A percentile compares a stretch with the other conserved stretches of the same genome.
These are phyloP conservation scores for Teratosphaeria epicoccoides DNA, from an alignment of 2,329 filamentous ascomycete species.

Conservation along the genomic window DNA sequence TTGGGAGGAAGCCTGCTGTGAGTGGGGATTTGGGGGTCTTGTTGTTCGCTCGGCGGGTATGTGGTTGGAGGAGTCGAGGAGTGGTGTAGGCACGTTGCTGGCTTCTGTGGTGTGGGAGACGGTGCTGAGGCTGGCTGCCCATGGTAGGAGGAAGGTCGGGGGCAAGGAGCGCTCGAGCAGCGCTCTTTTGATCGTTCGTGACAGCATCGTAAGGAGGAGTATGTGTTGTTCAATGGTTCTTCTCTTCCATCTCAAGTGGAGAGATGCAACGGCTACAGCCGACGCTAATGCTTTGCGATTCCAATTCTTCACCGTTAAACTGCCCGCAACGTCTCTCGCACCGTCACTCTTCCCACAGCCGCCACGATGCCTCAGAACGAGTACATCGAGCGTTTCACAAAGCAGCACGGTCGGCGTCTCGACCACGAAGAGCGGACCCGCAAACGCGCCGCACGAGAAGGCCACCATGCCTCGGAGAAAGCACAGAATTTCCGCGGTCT, in stretches of 20 bases:
- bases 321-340: neutral
- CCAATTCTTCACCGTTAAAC: neutral
- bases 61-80: conserved; percentile 31
- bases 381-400: conserved; percentile 64
- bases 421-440: conserved; percentile 83
- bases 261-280: neutral
- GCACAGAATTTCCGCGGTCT: conserved; percentile 89
- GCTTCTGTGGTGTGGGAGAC: conserved; percentile 20
- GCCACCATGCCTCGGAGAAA: conserved; percentile 76
- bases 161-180: conserved; percentile 46
- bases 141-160: conserved; percentile 43
- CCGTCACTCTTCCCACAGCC: neutral
- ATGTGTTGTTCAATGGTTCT: neutral
- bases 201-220: conserved; percentile 28
- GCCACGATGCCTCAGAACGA: conserved; percentile 64
- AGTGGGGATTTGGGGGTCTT: neutral
- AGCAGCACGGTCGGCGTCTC: conserved; percentile 46
- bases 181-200: conserved; percentile 51
- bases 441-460: conserved; percentile 79
- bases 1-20: conserved; percentile 1
- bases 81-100: conserved; percentile 28
- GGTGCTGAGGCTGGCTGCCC: conserved; percentile 37
- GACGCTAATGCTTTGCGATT: neutral
- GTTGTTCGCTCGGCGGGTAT: conserved; percentile 1
- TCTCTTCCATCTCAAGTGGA: neutral